Evolutionary conservation across 192 early-diverging fungal genomes (phyloP).

Genomic region (Podila horticola): DNA sequence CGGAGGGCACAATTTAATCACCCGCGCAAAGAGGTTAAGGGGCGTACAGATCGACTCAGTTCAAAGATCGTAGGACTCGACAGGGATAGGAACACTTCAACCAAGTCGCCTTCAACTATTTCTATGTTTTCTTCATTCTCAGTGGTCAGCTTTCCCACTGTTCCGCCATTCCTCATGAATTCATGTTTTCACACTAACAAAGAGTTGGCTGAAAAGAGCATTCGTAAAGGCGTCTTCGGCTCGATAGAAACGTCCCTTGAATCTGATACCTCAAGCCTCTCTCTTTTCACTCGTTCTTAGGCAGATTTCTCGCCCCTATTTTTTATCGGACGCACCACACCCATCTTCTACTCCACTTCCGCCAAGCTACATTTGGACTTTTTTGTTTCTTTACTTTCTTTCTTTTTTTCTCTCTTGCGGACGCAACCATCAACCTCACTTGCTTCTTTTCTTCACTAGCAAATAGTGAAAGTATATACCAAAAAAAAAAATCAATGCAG

Average conservation of each 20-base stretch:
- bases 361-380: background rate
- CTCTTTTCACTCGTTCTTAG: background rate
- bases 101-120: no score
- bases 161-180: no score
- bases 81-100: no score
- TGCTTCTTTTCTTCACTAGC: background rate
- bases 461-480: background rate
- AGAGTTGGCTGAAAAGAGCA: no score
- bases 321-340: background rate
- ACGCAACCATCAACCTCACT: background rate
- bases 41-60: background rate
- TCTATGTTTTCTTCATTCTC: no score
- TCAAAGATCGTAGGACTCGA: no score
- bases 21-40: background rate
- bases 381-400: background rate
- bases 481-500: background rate
- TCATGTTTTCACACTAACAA: no score
- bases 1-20: background rate
- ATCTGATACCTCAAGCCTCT: no score
- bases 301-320: background rate
- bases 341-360: no score
- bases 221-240: no score
- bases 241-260: no score
- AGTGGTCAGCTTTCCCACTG: no score
- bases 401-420: background rate